A percentile compares a stretch with the other conserved stretches of the same genome.
Evolutionary conservation across 2,329 filamentous ascomycete genomes (phyloP).

Genomic region (Alternaria tenuissima): DNA sequence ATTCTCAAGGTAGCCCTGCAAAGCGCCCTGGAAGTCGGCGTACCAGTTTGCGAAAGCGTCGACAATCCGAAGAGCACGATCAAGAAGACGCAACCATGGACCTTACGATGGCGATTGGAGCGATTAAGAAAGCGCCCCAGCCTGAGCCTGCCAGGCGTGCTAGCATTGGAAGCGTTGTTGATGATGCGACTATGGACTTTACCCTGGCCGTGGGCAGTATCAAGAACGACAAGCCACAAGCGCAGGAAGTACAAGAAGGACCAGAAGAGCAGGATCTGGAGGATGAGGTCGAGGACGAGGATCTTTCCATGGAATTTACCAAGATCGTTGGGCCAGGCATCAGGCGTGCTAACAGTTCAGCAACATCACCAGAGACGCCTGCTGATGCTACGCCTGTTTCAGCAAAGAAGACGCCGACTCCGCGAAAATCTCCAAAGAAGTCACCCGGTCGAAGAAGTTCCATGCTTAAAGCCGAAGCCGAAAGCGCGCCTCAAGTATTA

Average conservation of each 20-base stretch:
- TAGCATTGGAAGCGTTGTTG: constrained; percentile 39
- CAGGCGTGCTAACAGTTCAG: constrained; percentile 29
- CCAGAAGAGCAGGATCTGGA: constrained; percentile 1
- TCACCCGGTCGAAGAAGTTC: constrained; percentile 27
- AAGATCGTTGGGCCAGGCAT: constrained; percentile 58
- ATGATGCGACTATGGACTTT: constrained; percentile 52
- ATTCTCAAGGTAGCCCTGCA: constrained; percentile 48
- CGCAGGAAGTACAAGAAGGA: constrained; percentile 4
- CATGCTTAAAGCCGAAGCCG: constrained; percentile 13
- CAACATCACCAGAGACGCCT: constrained; percentile 32
- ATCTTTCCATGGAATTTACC: constrained; percentile 63
- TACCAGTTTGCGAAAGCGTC: constrained; percentile 51
- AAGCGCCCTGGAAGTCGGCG: constrained; percentile 46
- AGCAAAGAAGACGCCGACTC: constrained; percentile 29
- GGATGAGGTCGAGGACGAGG: constrained; percentile 42
- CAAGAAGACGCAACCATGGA: constrained; percentile 54
- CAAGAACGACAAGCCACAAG: constrained; percentile 25
- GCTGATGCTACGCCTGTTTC: constrained; percentile 16
- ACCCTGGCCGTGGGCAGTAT: constrained; percentile 51
- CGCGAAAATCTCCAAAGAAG: constrained; percentile 37
- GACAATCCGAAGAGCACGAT: constrained; percentile 46
- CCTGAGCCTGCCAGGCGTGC: constrained; percentile 26
- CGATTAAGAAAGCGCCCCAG: constrained; percentile 37
- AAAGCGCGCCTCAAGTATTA: constrained; percentile 22
- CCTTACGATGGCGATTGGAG: constrained; percentile 50